A percentile compares a stretch with the other conserved stretches of the same genome.
These are phyloP conservation scores for Neurospora crassa DNA, from an alignment of 2,329 filamentous ascomycete genomes.

Conservation along the genomic window DNA sequence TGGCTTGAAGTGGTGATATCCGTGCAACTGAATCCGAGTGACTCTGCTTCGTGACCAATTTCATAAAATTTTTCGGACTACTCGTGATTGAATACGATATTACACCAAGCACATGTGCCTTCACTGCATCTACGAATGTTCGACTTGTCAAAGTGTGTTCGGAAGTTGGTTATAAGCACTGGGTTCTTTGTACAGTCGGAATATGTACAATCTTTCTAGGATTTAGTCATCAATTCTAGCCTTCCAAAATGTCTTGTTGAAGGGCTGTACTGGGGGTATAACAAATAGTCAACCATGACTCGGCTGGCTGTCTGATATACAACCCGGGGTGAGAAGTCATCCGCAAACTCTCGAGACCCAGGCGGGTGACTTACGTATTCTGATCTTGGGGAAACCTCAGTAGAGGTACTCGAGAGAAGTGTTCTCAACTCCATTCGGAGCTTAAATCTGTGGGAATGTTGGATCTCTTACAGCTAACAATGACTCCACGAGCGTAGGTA, in stretches of 20 bases:
- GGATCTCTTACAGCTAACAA: neutral
- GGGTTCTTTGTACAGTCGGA: neutral
- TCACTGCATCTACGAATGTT: neutral
- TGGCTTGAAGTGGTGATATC: neutral
- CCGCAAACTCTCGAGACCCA: neutral
- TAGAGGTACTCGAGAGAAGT: neutral
- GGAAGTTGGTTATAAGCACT: neutral
- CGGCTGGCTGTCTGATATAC: neutral
- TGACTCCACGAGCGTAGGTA: neutral
- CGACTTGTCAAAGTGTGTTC: neutral
- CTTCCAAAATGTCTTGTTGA: neutral
- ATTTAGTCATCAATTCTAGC: neutral
- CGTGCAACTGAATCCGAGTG: neutral
- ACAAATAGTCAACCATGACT: neutral
- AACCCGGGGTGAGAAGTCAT: neutral
- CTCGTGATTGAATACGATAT: neutral
- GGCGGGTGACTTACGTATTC: neutral
- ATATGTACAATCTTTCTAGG: neutral
- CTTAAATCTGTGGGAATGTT: neutral
- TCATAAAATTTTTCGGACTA: neutral
- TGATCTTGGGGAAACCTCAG: neutral
- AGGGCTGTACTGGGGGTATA: neutral
- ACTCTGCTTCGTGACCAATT: neutral
- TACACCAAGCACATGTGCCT: neutral
- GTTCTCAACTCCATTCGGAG: neutral